Evolutionary conservation across 192 early-diverging fungal species (phyloP).

Genomic region (Umbelopsis vinacea): DNA sequence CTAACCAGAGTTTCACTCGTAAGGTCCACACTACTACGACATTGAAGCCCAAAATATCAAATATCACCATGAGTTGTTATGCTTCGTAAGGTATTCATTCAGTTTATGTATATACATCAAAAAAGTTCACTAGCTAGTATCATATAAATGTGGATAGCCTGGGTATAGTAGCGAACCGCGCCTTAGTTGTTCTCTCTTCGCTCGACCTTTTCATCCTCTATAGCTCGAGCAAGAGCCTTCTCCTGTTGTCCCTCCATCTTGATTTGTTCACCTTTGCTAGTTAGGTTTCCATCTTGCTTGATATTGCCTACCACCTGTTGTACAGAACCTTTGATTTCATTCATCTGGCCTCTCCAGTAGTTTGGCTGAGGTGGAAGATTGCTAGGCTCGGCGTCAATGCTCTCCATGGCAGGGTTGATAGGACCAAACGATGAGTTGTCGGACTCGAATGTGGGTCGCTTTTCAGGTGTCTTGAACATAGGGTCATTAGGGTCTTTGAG

Average conservation of each 20-base stretch:
- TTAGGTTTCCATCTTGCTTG: constrained; percentile 13
- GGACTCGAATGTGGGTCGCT: not conserved
- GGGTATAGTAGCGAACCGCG: too few relatives aligned
- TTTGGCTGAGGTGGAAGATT: not conserved
- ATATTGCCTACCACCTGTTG: constrained; percentile 13
- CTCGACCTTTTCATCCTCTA: constrained; percentile 14
- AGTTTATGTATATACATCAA: not conserved
- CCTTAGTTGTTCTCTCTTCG: constrained; percentile 6
- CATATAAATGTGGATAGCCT: too few relatives aligned
- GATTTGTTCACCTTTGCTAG: not conserved
- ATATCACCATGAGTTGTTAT: too few relatives aligned
- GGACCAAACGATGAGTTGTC: constrained; percentile 19
- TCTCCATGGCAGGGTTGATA: constrained; percentile 13
- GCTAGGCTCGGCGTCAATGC: not conserved
- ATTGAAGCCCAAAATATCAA: too few relatives aligned
- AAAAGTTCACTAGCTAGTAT: too few relatives aligned
- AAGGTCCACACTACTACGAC: too few relatives aligned
- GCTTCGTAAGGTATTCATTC: not conserved
- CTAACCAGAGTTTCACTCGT: too few relatives aligned
- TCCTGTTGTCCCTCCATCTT: constrained; percentile 15
- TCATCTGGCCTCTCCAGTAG: constrained; percentile 13
- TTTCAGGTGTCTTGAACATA: constrained; percentile 14
- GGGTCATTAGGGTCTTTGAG: constrained; percentile 12
- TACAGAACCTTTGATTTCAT: constrained; percentile 6
- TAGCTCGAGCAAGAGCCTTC: not conserved